These are phyloP conservation scores for Tylopilus subfusipes DNA, from an alignment of 768 basidiomycete genomes.

Conservation along the genomic window DNA sequence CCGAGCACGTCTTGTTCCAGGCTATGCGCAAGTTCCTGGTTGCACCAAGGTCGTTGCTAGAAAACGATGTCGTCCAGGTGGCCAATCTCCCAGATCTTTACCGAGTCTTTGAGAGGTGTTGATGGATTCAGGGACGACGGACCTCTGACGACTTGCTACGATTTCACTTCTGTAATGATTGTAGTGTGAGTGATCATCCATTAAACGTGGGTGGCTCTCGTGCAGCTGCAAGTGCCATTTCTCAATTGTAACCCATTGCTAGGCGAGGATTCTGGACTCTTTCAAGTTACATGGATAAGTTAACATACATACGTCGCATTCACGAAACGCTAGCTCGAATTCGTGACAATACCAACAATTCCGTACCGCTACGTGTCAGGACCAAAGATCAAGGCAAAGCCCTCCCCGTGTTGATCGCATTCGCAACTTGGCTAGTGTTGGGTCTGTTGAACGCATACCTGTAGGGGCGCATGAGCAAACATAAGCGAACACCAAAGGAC, in stretches of 20 bases:
- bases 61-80: slow-evolving; percentile 77
- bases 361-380: not conserved
- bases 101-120: slow-evolving; percentile 93
- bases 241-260: not conserved
- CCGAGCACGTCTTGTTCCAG: slow-evolving; percentile 89
- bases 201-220: no score
- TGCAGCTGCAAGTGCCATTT: no score
- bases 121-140: slow-evolving; percentile 17
- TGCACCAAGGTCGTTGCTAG: slow-evolving; percentile 63
- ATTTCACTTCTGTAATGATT: no score
- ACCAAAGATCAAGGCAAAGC: slow-evolving; percentile 50
- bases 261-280: not conserved
- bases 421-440: slow-evolving; percentile 72
- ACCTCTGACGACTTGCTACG: not conserved
- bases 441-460: slow-evolving; percentile 78
- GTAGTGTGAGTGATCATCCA: no score
- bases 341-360: no score
- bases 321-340: not conserved
- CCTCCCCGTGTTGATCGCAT: slow-evolving; percentile 67
- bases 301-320: not conserved
- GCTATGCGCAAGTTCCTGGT: slow-evolving; percentile 73
- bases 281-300: not conserved
- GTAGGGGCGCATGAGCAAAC: not conserved
- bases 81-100: slow-evolving; percentile 91
- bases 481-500: not conserved